These are phyloP conservation scores for Ganoderma leucocontextum DNA, from an alignment of 1,284 basidiomycete genomes.

Conservation along the genomic window DNA sequence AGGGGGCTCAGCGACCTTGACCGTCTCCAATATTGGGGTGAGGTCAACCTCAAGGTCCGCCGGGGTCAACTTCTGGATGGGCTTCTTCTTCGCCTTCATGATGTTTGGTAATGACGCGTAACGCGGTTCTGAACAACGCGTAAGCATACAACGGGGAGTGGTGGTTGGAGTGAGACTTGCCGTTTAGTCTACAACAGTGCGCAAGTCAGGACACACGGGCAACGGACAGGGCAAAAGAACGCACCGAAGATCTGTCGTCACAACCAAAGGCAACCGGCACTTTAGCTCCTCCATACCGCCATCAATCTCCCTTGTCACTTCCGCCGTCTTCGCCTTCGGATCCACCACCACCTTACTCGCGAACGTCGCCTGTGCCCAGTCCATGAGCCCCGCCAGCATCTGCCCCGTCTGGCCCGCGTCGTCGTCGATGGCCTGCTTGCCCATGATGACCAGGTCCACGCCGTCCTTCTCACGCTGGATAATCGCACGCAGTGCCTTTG, in stretches of 20 bases:
- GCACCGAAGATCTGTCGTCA: conserved; percentile 94
- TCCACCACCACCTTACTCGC: conserved; percentile 91
- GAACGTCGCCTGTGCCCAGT: conserved; percentile 96
- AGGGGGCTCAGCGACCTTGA: conserved; percentile 93
- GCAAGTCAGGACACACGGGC: conserved; percentile 1
- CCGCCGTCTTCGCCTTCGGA: conserved; percentile 70
- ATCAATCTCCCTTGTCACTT: conserved; percentile 93
- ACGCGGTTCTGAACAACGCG: conserved; percentile 74
- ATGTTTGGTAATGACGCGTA: conserved; percentile 96
- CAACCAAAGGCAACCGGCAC: conserved; percentile 84
- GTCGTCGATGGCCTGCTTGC: conserved; percentile 99
- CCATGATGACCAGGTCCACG: conserved; percentile 92
- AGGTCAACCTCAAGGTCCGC: conserved; percentile 88
- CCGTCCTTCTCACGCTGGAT: conserved; percentile 76
- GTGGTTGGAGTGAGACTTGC: conserved; percentile 43
- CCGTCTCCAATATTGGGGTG: conserved; percentile 83
- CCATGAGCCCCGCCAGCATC: conserved; percentile 94
- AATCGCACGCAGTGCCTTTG: conserved; percentile 84
- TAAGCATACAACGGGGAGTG: not conserved
- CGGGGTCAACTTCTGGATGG: conserved; percentile 85
- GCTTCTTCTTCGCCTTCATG: conserved; percentile 99
- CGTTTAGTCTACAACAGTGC: conserved; percentile 57
- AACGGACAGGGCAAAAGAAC: conserved; percentile 37
- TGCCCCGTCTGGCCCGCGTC: conserved; percentile 98
- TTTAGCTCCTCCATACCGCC: conserved; percentile 90